Evolutionary conservation across 306 rosid genomes (phyloP).

Genomic region (Bauhinia variegata): DNA sequence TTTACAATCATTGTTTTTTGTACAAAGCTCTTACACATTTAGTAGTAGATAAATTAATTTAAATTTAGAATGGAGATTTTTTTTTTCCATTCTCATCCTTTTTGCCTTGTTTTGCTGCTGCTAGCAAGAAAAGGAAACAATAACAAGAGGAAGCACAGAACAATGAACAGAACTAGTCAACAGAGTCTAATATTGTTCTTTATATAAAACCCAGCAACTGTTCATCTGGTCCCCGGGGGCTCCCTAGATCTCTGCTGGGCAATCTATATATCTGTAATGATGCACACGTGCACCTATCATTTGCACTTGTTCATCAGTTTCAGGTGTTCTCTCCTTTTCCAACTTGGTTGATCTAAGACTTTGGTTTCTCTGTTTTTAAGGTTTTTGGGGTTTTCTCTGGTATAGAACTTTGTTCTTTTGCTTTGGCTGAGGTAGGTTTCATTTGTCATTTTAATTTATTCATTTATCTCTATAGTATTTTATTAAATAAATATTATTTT

Average conservation of each 20-base stretch:
- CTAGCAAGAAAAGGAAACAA: constrained; percentile 17
- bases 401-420: no score
- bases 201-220: constrained; percentile 31
- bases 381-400: constrained; percentile 1
- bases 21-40: no score
- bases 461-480: background rate
- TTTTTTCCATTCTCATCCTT: background rate
- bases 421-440: no score
- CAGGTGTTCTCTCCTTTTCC: constrained; percentile 46
- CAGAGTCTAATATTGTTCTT: constrained; percentile 18
- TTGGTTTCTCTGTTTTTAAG: constrained; percentile 23
- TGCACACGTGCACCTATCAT: constrained; percentile 61
- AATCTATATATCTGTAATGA: constrained; percentile 35
- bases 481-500: no score
- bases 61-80: background rate
- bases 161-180: no score
- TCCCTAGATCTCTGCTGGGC: constrained; percentile 41
- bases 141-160: background rate
- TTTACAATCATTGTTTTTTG: constrained; percentile 24
- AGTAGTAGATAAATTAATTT: background rate
- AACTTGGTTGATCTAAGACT: constrained; percentile 31
- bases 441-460: no score
- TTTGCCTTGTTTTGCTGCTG: constrained; percentile 4
- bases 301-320: constrained; percentile 37
- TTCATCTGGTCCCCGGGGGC: constrained; percentile 57